A percentile compares a stretch with the other conserved stretches of the same genome.
Evolutionary conservation across 2,329 filamentous ascomycete species (phyloP).

Genomic region (Metarhizium album): DNA sequence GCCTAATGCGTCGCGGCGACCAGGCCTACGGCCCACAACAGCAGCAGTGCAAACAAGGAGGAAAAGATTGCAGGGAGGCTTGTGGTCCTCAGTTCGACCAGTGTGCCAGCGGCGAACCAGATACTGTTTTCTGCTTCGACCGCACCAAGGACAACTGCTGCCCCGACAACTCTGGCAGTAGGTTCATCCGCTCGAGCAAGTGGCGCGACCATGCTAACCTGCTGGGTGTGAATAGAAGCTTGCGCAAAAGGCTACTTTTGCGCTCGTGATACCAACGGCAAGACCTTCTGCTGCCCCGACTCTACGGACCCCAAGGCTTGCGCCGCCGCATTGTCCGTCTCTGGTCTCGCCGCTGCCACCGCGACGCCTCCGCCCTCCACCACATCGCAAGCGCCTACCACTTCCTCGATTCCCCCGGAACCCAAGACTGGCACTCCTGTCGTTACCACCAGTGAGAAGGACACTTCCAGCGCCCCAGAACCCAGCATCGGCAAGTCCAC

Average conservation of each 20-base stretch:
- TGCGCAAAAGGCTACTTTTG: slow-evolving; percentile 54
- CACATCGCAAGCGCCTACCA: slow-evolving; percentile 15
- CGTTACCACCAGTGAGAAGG: slow-evolving; percentile 13
- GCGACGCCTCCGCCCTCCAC: slow-evolving; percentile 18
- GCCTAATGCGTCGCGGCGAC: slow-evolving; percentile 32
- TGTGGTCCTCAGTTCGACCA: slow-evolving; percentile 40
- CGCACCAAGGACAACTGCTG: slow-evolving; percentile 45
- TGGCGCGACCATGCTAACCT: background rate
- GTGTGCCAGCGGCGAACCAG: slow-evolving; percentile 36
- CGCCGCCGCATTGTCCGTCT: slow-evolving; percentile 40
- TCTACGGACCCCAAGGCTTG: slow-evolving; percentile 42
- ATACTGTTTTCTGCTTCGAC: slow-evolving; percentile 48
- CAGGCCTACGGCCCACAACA: slow-evolving; percentile 39
- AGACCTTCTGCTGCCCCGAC: slow-evolving; percentile 52
- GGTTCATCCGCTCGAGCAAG: slow-evolving; percentile 16
- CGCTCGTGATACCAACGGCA: slow-evolving; percentile 36
- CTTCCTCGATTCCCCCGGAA: slow-evolving; percentile 15
- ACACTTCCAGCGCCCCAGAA: slow-evolving; percentile 14
- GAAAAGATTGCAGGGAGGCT: slow-evolving; percentile 42
- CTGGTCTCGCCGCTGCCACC: slow-evolving; percentile 29
- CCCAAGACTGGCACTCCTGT: slow-evolving; percentile 7
- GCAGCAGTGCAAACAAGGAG: slow-evolving; percentile 36
- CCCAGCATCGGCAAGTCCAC: slow-evolving; percentile 18
- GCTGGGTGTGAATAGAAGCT: slow-evolving; percentile 33
- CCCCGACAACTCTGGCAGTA: slow-evolving; percentile 44